These are phyloP conservation scores for Vigna mungo DNA, from an alignment of 306 rosid species.

Conservation along the genomic window DNA sequence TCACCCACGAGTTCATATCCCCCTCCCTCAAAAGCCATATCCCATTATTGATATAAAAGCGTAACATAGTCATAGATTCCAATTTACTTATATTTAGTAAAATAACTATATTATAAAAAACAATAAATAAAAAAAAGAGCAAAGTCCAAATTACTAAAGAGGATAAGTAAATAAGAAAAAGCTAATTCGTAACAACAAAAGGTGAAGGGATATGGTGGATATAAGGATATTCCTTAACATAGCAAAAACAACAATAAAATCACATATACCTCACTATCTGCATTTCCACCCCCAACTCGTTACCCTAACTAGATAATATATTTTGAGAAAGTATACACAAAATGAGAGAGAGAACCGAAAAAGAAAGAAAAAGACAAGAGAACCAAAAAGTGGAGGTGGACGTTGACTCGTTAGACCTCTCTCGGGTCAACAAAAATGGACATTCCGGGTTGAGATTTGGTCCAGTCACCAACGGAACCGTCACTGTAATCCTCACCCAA, in stretches of 20 bases:
- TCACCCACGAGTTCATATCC: slow-evolving; percentile 34
- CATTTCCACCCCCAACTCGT: slow-evolving; percentile 33
- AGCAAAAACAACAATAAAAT: slow-evolving; percentile 40
- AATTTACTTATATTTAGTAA: background rate
- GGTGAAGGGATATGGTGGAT: slow-evolving; percentile 35
- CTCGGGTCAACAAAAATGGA: slow-evolving; percentile 97
- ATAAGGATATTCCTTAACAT: slow-evolving; percentile 47
- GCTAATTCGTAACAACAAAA: slow-evolving; percentile 37
- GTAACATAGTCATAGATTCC: slow-evolving; percentile 5
- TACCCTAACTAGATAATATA: slow-evolving; percentile 43
- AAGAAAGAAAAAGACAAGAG: background rate
- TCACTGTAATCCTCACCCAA: slow-evolving; percentile 86
- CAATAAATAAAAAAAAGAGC: background rate
- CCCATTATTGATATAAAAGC: slow-evolving; percentile 21
- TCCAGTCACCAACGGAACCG: slow-evolving; percentile 95
- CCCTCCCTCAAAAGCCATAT: background rate
- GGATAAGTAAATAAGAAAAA: slow-evolving; percentile 37
- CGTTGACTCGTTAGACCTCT: slow-evolving; percentile 58
- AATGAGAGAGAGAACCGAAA: background rate
- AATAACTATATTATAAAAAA: background rate
- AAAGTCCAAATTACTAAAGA: background rate
- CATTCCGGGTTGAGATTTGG: slow-evolving; percentile 74
- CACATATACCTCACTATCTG: slow-evolving; percentile 22
- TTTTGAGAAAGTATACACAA: background rate
- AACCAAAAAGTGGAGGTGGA: slow-evolving; percentile 14